Evolutionary conservation across 1,284 basidiomycete genomes (phyloP).

Genomic region (Polyporus tsugae): DNA sequence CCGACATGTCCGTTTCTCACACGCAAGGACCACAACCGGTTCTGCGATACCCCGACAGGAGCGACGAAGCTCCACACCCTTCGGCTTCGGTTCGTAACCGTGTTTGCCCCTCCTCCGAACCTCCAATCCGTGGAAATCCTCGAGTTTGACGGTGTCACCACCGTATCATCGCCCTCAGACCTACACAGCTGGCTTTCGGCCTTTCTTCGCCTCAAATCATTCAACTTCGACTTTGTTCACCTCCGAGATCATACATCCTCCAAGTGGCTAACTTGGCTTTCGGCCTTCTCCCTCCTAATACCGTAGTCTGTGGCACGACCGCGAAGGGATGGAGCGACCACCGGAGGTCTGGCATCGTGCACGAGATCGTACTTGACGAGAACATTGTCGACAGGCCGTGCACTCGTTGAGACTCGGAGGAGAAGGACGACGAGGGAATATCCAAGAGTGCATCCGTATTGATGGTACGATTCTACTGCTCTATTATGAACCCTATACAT

Average conservation of each 20-base stretch:
- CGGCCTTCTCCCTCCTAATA: no score
- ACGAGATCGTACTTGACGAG: neutral
- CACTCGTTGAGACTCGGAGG: neutral
- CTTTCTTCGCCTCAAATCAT: neutral
- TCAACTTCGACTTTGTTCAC: neutral
- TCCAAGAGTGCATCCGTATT: neutral
- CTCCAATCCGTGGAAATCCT: neutral
- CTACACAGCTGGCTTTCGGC: neutral
- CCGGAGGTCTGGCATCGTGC: neutral
- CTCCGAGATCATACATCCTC: no score
- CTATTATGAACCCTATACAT: no score
- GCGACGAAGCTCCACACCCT: neutral
- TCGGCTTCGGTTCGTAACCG: neutral
- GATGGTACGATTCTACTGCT: no score
- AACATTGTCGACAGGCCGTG: neutral
- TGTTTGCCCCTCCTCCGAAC: neutral
- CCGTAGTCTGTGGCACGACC: neutral
- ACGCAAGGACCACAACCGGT: neutral
- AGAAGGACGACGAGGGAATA: neutral
- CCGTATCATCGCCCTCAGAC: neutral
- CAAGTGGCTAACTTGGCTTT: no score
- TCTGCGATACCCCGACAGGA: neutral
- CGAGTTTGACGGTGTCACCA: neutral
- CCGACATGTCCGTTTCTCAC: neutral
- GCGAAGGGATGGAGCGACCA: neutral